Evolutionary conservation across 805 yeast species (phyloP).

Genomic region (Suhomyces canberraensis): DNA sequence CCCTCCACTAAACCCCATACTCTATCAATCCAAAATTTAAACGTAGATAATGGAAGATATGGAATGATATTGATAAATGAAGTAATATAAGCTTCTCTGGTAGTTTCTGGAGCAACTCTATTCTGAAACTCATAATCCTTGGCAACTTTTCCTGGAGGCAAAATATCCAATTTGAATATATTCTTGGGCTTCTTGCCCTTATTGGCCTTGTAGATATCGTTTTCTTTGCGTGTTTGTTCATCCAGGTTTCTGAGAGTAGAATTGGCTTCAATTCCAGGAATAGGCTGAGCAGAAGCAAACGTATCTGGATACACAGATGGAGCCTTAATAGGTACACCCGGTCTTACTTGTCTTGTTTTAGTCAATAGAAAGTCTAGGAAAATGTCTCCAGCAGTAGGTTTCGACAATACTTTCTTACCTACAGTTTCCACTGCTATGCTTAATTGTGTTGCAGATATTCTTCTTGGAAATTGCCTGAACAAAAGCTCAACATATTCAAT

Average conservation of each 20-base stretch:
- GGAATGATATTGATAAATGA: slow-evolving; percentile 53
- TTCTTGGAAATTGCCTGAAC: slow-evolving; percentile 53
- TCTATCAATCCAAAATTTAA: slow-evolving; percentile 47
- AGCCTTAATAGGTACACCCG: slow-evolving; percentile 25
- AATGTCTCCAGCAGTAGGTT: slow-evolving; percentile 24
- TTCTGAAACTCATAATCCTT: slow-evolving; percentile 18
- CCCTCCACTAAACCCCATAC: slow-evolving; percentile 34
- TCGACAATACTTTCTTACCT: slow-evolving; percentile 39
- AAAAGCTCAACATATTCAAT: slow-evolving; percentile 45
- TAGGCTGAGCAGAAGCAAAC: slow-evolving; percentile 38
- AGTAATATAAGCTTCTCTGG: slow-evolving; percentile 47
- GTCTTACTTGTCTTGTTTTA: slow-evolving; percentile 34
- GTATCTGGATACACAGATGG: slow-evolving; percentile 4
- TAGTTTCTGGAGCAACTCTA: slow-evolving; percentile 34
- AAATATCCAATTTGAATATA: slow-evolving; percentile 13
- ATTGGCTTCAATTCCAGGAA: slow-evolving; percentile 33
- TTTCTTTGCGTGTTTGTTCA: slow-evolving; percentile 12
- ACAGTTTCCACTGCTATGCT: slow-evolving; percentile 55
- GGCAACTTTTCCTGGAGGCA: slow-evolving; percentile 8
- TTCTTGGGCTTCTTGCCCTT: slow-evolving; percentile 35
- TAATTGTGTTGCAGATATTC: slow-evolving; percentile 53
- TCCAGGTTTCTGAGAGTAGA: slow-evolving; percentile 32
- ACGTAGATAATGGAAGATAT: slow-evolving; percentile 42
- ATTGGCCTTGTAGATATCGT: slow-evolving; percentile 27
- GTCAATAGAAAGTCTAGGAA: slow-evolving; percentile 43